Evolutionary conservation across 805 yeast genomes (phyloP).

Genomic region (Suhomyces sp.): DNA sequence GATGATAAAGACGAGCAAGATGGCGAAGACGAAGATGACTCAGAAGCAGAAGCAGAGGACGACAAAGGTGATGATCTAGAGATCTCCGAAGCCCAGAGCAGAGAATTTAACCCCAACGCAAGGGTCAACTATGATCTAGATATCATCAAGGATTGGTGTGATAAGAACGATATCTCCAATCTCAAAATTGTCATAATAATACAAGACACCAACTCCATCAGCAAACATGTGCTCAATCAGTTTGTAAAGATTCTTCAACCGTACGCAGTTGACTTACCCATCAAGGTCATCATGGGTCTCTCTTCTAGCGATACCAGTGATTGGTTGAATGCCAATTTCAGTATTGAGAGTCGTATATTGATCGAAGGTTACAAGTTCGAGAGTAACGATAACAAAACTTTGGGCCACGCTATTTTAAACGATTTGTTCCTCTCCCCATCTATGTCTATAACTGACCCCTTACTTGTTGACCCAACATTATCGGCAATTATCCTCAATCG

Average conservation of each 20-base stretch:
- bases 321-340: constrained; percentile 37
- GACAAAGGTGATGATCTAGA: constrained; percentile 10
- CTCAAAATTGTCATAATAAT: constrained; percentile 27
- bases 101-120: constrained; percentile 12
- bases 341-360: constrained; percentile 27
- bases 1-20: constrained; percentile 5
- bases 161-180: constrained; percentile 9
- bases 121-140: constrained; percentile 38
- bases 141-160: constrained; percentile 32
- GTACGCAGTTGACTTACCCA: constrained; percentile 26
- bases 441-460: constrained; percentile 10
- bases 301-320: constrained; percentile 33
- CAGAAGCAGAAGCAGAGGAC: constrained; percentile 9
- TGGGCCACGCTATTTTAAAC: constrained; percentile 34
- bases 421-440: constrained; percentile 29
- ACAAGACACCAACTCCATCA: constrained; percentile 39
- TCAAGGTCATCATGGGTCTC: constrained; percentile 37
- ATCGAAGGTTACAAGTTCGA: constrained; percentile 33
- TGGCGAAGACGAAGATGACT: constrained; percentile 10
- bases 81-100: constrained; percentile 1
- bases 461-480: constrained; percentile 13
- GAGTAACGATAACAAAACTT: constrained; percentile 30
- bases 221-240: constrained; percentile 35
- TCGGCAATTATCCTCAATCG: constrained; percentile 31
- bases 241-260: constrained; percentile 31